phyloP scores from a whole-genome alignment of 2,329 filamentous ascomycete genomes.

The Paradendryphiella salina region DNA sequence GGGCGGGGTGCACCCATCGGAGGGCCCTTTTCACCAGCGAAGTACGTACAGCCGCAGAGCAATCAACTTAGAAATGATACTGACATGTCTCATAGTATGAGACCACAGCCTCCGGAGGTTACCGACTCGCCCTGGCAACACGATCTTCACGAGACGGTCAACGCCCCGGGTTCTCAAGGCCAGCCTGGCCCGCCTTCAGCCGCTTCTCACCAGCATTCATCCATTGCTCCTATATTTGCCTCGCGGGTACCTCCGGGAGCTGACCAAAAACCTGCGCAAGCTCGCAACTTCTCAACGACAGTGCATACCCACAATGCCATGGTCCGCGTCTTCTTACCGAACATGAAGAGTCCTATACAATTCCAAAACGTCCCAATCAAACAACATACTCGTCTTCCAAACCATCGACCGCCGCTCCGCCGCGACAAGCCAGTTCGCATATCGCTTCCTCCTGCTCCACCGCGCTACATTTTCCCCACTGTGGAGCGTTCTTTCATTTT shows the following conservation, averaged over 20 bases:
- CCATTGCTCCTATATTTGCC: slow-evolving; percentile 26
- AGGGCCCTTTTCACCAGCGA: slow-evolving; percentile 58
- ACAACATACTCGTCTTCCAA: slow-evolving; percentile 90
- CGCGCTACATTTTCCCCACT: slow-evolving; percentile 89
- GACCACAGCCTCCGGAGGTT: slow-evolving; percentile 52
- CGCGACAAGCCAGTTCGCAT: slow-evolving; percentile 96
- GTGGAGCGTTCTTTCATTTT: slow-evolving; percentile 95
- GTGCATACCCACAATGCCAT: slow-evolving; percentile 82
- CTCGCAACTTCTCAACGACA: slow-evolving; percentile 71
- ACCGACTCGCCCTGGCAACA: slow-evolving; percentile 84
- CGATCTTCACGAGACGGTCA: slow-evolving; percentile 80
- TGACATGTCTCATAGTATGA: slow-evolving; percentile 46
- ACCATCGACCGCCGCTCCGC: slow-evolving; percentile 89
- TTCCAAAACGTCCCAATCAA: slow-evolving; percentile 80
- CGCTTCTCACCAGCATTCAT: slow-evolving; percentile 22
- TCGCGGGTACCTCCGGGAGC: slow-evolving; percentile 26
- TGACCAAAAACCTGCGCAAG: slow-evolving; percentile 40
- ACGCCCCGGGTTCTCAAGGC: slow-evolving; percentile 44
- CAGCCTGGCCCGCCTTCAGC: slow-evolving; percentile 24
- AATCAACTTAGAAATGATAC: slow-evolving; percentile 8
- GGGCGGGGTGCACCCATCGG: slow-evolving; percentile 59
- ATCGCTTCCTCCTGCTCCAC: slow-evolving; percentile 76
- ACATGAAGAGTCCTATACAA: slow-evolving; percentile 70
- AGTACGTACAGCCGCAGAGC: slow-evolving; percentile 54
- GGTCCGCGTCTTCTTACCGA: slow-evolving; percentile 77